Evolutionary conservation across 805 yeast species (phyloP).

Genomic region (Sugiyamaella lignohabitans): DNA sequence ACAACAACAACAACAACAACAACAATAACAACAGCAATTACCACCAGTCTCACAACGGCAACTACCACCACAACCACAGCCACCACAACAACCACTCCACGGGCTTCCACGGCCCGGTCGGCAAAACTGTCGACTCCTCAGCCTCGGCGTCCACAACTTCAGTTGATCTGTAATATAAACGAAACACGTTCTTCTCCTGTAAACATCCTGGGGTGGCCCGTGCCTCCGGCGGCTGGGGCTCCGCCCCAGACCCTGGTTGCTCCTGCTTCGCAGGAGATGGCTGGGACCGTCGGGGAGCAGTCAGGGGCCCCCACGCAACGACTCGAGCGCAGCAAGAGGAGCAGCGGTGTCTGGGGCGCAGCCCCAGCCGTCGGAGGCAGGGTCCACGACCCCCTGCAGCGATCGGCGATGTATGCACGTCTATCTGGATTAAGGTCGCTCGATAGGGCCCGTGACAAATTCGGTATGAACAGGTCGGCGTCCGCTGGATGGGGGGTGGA

Average conservation of each 20-base stretch:
- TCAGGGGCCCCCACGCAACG: not conserved
- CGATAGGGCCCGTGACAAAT: not conserved
- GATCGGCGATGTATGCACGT: not conserved
- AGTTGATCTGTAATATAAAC: not conserved
- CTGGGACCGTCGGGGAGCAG: too few relatives aligned
- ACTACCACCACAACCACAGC: not conserved
- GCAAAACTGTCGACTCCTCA: not conserved
- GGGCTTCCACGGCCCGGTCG: constrained; percentile 4
- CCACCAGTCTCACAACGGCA: constrained; percentile 1
- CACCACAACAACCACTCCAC: not conserved
- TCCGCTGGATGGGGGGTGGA: too few relatives aligned
- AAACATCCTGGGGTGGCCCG: too few relatives aligned
- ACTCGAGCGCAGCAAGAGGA: too few relatives aligned
- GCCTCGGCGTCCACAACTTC: constrained; percentile 4
- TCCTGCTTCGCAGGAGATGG: not conserved
- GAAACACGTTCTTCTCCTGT: too few relatives aligned
- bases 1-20: not conserved
- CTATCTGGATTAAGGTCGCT: too few relatives aligned
- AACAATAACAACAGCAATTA: not conserved
- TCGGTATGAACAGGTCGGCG: not conserved
- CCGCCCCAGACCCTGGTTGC: not conserved
- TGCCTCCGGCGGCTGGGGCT: not conserved
- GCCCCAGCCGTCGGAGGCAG: not conserved
- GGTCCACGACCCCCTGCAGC: not conserved
- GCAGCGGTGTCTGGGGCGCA: too few relatives aligned